These are phyloP conservation scores for Candida berthetii DNA, from an alignment of 805 yeast species.

Conservation along the genomic window DNA sequence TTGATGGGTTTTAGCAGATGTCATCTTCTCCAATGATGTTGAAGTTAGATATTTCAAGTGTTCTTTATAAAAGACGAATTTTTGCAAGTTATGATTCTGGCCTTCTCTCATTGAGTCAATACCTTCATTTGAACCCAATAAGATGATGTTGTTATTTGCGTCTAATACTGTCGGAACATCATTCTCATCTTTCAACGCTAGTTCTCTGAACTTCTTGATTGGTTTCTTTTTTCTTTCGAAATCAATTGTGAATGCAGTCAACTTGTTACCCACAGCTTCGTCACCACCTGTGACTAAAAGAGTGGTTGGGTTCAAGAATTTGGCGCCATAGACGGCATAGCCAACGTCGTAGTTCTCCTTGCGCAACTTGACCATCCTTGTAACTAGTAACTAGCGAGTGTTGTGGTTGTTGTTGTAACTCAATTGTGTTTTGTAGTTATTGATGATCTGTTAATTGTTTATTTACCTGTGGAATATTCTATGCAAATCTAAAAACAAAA, in stretches of 20 bases:
- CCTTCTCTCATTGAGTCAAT: constrained; percentile 50
- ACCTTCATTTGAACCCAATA: constrained; percentile 77
- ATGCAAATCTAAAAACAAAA: too few species aligned
- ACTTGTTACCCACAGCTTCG: constrained; percentile 60
- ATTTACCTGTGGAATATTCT: too few species aligned
- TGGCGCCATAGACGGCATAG: constrained; percentile 78
- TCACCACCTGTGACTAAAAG: constrained; percentile 89
- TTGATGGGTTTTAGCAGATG: constrained; percentile 43
- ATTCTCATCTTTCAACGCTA: constrained; percentile 56
- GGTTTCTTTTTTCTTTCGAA: constrained; percentile 41
- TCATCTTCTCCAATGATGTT: constrained; percentile 47
- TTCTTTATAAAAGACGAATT: constrained; percentile 58
- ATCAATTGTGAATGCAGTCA: constrained; percentile 64
- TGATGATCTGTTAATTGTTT: too few species aligned
- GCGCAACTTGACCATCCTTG: constrained; percentile 13
- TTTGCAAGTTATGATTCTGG: constrained; percentile 62
- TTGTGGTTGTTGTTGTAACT: too few species aligned
- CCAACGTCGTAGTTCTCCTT: constrained; percentile 32
- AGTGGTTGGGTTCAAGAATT: constrained; percentile 57
- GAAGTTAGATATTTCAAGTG: constrained; percentile 66
- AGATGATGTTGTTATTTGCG: constrained; percentile 41
- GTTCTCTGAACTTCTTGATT: constrained; percentile 64
- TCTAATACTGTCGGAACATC: constrained; percentile 85
- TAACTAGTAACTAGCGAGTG: too few species aligned
- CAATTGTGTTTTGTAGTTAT: too few species aligned